phyloP scores from a whole-genome alignment of 2,329 filamentous ascomycete species.

The Botryotinia globosa region DNA sequence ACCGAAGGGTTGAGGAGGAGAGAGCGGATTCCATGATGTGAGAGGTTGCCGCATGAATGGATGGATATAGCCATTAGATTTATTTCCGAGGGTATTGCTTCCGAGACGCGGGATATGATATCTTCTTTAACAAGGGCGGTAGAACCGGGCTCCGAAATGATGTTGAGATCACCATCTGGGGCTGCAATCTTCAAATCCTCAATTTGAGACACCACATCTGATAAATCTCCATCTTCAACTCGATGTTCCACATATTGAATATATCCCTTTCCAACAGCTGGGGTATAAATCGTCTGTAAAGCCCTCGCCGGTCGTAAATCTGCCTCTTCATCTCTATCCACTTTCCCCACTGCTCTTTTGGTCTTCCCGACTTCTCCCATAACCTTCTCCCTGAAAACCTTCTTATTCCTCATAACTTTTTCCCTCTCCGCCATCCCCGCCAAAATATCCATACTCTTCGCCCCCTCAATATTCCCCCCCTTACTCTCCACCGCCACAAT shows the following conservation, averaged over 20 bases:
- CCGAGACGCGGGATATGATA: not conserved
- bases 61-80: conserved; percentile 86
- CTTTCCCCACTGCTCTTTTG: not conserved
- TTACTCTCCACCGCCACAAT: conserved; percentile 89
- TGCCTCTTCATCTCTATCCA: conserved; percentile 30
- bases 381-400: conserved; percentile 56
- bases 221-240: conserved; percentile 70
- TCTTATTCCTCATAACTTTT: conserved; percentile 78
- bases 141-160: not conserved
- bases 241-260: conserved; percentile 77
- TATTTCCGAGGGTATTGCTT: conserved; percentile 11
- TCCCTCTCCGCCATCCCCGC: conserved; percentile 74
- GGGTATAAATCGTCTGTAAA: conserved; percentile 52
- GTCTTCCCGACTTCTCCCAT: conserved; percentile 40
- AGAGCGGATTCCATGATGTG: conserved; percentile 88
- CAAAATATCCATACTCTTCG: conserved; percentile 78
- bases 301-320: conserved; percentile 53
- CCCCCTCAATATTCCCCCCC: conserved; percentile 81
- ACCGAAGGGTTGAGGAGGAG: conserved; percentile 81
- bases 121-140: not conserved
- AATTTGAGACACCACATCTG: conserved; percentile 63
- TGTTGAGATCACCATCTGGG: not conserved
- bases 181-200: conserved; percentile 42
- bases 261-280: conserved; percentile 61
- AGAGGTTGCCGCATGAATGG: conserved; percentile 96